Evolutionary conservation across 2,329 filamentous ascomycete genomes (phyloP), one percentile per base, ranked within the genome.

Genomic region (Xylaria multiplex): DNA sequence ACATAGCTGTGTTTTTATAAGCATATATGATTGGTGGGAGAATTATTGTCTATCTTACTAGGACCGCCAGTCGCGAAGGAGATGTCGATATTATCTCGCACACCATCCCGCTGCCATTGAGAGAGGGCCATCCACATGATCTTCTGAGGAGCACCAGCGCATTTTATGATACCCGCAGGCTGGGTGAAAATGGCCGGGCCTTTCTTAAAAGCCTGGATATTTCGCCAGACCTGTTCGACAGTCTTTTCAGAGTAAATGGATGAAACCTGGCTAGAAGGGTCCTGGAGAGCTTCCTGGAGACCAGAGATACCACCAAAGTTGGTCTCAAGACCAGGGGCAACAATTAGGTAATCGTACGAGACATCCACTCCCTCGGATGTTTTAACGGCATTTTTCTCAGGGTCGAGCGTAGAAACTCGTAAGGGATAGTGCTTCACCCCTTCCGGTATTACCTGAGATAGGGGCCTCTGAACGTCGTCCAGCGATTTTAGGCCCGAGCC

Each of bases 91-190:
- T 75, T 67, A 49, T 73, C 69, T 30, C 76, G 70, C 8, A 79
- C 73, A 9, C 75, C 77, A 19, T 77, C 74, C 16, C 74, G 72
- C 63, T 77, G 70, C 78, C 78, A 80, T 64, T 79, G 76, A 8
- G 76, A 78, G 27, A 79, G 71, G 3, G 77, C 78, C 77, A 80
- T 78, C 78, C 78, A 80, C 71, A 80, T 72, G 64, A 80, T 75
- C 73, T 80, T 80, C 65, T 80, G 78, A 3, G 78, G 78, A 1
- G 77, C 78, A 14, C 78, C 78, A 11, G 78, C 78, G 35, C 78
- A 80, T 71, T 80, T 80, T 70, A 80, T 79, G 61, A 78, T 60
- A 11, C 78, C 78, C 1, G 77, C 76, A 14, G 78, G 78, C 62
- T 80, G 78, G 6, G 78, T 79, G 70, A 80, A 80, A 53, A 80